Conservation (phyloP, 345 rosid genomes). For the Theobroma cacao region DNA sequence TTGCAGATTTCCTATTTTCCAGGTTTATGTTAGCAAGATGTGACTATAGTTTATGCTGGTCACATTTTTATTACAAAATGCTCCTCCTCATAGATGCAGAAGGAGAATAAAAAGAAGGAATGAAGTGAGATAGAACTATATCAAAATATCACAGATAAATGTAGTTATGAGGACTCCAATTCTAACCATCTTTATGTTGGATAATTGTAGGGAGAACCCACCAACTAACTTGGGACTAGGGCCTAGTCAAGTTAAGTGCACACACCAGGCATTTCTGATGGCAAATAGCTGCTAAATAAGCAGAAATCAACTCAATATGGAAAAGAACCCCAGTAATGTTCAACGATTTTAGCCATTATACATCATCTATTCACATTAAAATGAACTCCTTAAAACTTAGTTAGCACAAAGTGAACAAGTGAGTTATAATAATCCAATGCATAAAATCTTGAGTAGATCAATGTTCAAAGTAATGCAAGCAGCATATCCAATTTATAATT, state of each 20-base stretch:
- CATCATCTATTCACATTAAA: conserved; percentile 2
- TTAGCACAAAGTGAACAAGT: not conserved
- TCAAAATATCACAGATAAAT: not conserved
- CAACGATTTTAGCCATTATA: not conserved
- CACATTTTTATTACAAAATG: not conserved
- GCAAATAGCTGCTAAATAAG: not conserved
- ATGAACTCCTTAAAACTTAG: not conserved
- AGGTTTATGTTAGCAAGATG: not conserved
- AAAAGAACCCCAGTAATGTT: not conserved
- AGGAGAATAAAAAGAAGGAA: not conserved
- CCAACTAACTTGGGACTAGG: not conserved
- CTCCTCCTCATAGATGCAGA: not conserved
- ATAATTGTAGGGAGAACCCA: not conserved
- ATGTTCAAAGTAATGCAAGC: not conserved
- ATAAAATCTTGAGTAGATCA: not conserved
- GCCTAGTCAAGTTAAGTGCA: not conserved
- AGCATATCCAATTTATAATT: not conserved
- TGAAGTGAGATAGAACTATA: not conserved
- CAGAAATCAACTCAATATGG: not conserved
- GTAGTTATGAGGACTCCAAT: not conserved
- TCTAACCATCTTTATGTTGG: not conserved
- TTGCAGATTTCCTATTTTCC: not conserved
- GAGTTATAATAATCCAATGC: not conserved
- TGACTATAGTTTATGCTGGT: not conserved
- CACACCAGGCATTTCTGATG: not conserved